Evolutionary conservation across 495 filamentous ascomycete species (phyloP).

Genomic region (Penicillium fimorum): DNA sequence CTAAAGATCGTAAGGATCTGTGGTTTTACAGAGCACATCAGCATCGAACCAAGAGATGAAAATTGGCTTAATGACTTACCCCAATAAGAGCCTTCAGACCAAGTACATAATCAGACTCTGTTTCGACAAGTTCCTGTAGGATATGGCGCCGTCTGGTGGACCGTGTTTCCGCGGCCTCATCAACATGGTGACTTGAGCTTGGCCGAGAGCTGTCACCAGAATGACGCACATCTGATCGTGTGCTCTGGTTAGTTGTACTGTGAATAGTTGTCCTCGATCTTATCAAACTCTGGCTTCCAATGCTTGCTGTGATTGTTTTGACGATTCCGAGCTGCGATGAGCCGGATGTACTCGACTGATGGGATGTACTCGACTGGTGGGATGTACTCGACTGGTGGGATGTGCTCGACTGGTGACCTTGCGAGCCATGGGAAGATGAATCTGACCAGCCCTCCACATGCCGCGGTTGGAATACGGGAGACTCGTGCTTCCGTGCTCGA

Average conservation of each 20-base stretch:
- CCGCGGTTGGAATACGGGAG: conserved; percentile 25
- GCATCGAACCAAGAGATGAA: neutral
- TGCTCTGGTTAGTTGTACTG: conserved; percentile 51
- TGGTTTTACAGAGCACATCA: neutral
- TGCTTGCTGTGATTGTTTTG: conserved; percentile 72
- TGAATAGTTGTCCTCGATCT: conserved; percentile 57
- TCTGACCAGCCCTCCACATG: conserved; percentile 48
- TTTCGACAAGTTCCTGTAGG: conserved; percentile 77
- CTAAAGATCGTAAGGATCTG: conserved; percentile 41
- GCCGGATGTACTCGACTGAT: conserved; percentile 33
- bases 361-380: conserved; percentile 5
- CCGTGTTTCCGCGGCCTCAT: conserved; percentile 68
- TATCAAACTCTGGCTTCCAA: conserved; percentile 64
- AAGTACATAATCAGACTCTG: conserved; percentile 84
- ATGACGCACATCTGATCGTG: conserved; percentile 52
- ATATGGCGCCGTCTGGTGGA: conserved; percentile 72
- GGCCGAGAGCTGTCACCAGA: conserved; percentile 67
- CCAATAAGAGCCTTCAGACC: conserved; percentile 84
- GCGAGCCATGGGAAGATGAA: conserved; percentile 24
- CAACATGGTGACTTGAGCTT: conserved; percentile 52
- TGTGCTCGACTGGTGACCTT: neutral
- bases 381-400: conserved; percentile 7
- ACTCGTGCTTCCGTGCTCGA: conserved; percentile 36
- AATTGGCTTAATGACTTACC: conserved; percentile 47
- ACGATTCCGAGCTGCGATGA: conserved; percentile 75